These are phyloP conservation scores for Dioscorea cayenensis DNA, from an alignment of 116 monocot species.

Conservation along the genomic window DNA sequence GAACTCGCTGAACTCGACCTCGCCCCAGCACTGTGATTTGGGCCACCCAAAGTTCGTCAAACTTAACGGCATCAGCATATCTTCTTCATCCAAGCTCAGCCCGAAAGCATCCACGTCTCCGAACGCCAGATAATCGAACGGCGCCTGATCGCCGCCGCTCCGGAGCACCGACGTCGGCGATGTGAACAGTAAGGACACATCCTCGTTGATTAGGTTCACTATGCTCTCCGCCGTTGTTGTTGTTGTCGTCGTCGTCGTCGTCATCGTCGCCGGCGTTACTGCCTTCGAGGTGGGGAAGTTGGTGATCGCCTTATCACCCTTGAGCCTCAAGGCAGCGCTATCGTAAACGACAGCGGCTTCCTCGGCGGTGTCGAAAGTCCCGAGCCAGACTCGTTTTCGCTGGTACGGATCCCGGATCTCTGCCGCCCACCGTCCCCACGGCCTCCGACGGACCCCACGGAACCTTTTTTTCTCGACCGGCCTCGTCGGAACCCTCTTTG, in stretches of 20 bases:
- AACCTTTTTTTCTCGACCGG: conserved; percentile 7
- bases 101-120: conserved; percentile 9
- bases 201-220: not conserved
- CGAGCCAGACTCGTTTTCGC: conserved; percentile 47
- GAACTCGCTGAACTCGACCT: conserved; percentile 30
- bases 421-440: conserved; percentile 47
- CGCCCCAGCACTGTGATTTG: conserved; percentile 2
- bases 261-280: not conserved
- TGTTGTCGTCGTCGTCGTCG: not conserved
- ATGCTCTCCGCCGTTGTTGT: not conserved
- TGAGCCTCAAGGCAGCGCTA: conserved; percentile 25
- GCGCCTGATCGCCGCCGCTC: conserved; percentile 6
- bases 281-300: conserved; percentile 21
- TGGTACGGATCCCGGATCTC: conserved; percentile 36
- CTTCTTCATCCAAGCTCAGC: not conserved
- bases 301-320: conserved; percentile 32
- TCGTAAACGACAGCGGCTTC: conserved; percentile 40
- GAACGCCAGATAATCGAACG: conserved; percentile 5
- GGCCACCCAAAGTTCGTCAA: conserved; percentile 9
- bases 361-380: conserved; percentile 53
- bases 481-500: not conserved
- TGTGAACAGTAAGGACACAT: not conserved
- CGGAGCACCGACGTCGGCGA: conserved; percentile 39
- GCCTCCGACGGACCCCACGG: conserved; percentile 45
- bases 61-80: conserved; percentile 16